Conservation (phyloP, 176 grass and related monocot species). For the Rhynchospora tenuis region DNA sequence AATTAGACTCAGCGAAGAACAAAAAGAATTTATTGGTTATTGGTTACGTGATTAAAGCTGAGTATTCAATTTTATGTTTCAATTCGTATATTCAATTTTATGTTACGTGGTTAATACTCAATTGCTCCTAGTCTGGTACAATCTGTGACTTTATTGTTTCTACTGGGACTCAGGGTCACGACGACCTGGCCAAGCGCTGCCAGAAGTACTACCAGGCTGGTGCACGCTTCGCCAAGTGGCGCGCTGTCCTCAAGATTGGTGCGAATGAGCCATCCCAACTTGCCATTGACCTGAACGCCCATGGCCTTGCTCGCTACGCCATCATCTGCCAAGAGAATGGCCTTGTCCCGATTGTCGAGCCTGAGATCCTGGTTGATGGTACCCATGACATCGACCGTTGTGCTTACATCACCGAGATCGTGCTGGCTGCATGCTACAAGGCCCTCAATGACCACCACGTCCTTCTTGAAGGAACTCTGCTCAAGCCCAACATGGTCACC, state of each 20-base stretch:
- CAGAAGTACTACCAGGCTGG: constrained; percentile 44
- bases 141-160: background rate
- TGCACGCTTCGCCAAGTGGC: constrained; percentile 25
- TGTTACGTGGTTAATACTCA: background rate
- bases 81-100: too few species aligned
- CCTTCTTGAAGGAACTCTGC: constrained; percentile 66
- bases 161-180: constrained; percentile 32
- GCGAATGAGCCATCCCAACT: constrained; percentile 66
- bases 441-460: constrained; percentile 68
- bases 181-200: constrained; percentile 55
- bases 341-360: constrained; percentile 76
- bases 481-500: constrained; percentile 82
- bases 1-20: background rate
- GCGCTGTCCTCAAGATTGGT: constrained; percentile 65
- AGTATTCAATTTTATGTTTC: too few species aligned
- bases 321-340: constrained; percentile 69
- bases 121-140: background rate
- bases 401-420: constrained; percentile 60
- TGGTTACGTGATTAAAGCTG: too few species aligned
- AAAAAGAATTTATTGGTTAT: background rate
- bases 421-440: constrained; percentile 67
- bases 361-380: constrained; percentile 74
- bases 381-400: constrained; percentile 55
- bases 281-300: constrained; percentile 57
- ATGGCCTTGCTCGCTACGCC: constrained; percentile 69